Evolutionary conservation across 208 protist species (phyloP), one percentile per base, ranked within the genome.

Genomic region (Leishmania gerbilli): DNA sequence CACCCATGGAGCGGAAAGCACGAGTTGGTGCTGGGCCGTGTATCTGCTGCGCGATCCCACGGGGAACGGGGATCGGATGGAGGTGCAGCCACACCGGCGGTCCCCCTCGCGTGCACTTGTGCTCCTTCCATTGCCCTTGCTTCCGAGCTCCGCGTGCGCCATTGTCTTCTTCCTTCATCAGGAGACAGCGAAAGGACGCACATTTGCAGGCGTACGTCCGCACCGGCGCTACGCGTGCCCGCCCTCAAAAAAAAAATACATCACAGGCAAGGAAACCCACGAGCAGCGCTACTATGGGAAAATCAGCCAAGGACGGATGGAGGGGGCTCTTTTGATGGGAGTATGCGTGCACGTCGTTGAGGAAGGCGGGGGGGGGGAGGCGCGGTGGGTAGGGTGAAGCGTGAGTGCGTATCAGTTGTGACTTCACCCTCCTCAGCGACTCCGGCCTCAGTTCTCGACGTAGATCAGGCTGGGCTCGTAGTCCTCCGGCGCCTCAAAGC

Each of bases 401-500:
- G 0, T 76, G 72, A 15, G 45, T 55, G 40, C 17, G 45, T 74
- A 51, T 55, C 17, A n/a, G 69, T 24, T 74, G 1, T 4, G 42
- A 27, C 11, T 45, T 45, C 42, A n/a, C 51, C 4, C 34, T 31
- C 42, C 45, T 19, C 69, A 15, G 7, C 21, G 17, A 19, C 45
- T 51, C 31, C 24, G 34, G 34, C 55, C 21, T 65, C 86, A 79
- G 60, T 86, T 71, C 17, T 86, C 68, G 24, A 96, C 74, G 40
- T 88, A 74, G 84, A 97, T 96, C 75, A 97, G 84, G 67, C 89
- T 94, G 55, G 92, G 87, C 82, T 97, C 95, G 87, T 99, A 99
- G 80, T 90, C 91, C 55, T 90, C 89, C 5, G 97, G 97, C 58
- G 95, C 95, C 42, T 96, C 79, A 76, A 98, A 98, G 65, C 97